Base-by-base conservation (phyloP, 2,329 filamentous ascomycete genomes). In the Pseudogymnoascus verrucosus region DNA sequence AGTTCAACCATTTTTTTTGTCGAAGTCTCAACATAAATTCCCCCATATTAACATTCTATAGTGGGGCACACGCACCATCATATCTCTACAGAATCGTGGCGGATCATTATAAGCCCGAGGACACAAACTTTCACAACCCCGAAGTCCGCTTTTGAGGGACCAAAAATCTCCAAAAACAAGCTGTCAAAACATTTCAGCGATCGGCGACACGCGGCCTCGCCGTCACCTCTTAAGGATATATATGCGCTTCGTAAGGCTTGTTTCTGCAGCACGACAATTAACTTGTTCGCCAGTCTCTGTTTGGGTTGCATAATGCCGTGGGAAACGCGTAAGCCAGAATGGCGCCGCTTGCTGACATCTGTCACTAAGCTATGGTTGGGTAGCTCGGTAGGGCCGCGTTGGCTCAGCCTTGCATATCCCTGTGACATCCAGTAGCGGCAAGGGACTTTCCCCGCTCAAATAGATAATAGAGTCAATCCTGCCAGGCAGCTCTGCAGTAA, bases 81-180 rank as follows among this genome's bases (percentile, higher is more conserved):
- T 89, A 90, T 71, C 76, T 91, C n/a, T 89, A 89, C 64, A 81
- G 84, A 66, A 85, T 91, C 65, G 86, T 91, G 44, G 84, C 83
- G 44, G 89, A 92, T 71, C 89, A 92, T 72, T 91, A 92, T 74
- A 87, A 89, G 68, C 78, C 82, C 26, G 88, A 91, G 71, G 89
- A 92, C 69, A 84, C 89, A 63, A 85, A 86, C 69, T 84, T 86
- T 66, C 79, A 84, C 65, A 72, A 74, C 40, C 71, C 31, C 1
- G 23, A 62, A 47, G 31, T 57, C 21, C 19, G 61, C 28, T 59
- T 36, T 62, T 36, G 44, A 40, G 16, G 8, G 16, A 61, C 60
- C 7, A 7, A 7, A 28, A 39, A n/a, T 34, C 3, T 11, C 34
- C 31, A 44, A 61, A 44, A 61, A 26, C 36, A 26, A 44, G 60